Evolutionary conservation across 345 rosid species (phyloP), one percentile per base, ranked within the genome.

Genomic region (Corchorus capsularis): DNA sequence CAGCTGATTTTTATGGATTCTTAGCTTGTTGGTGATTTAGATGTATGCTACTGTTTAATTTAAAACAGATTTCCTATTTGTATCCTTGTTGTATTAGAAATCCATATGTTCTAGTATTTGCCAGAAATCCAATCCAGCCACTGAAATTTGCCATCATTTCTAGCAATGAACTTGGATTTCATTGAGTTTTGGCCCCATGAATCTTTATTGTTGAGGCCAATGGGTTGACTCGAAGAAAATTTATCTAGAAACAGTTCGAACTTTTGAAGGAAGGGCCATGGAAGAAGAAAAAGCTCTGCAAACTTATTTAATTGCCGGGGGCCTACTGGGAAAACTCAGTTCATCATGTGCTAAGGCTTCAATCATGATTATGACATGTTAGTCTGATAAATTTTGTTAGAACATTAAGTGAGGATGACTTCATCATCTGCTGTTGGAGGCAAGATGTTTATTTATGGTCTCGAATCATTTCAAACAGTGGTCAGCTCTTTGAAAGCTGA

Each of bases 51-150:
- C 43, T 6, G 43, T 39, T 39, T 39, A 39, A 39, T 39, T 39
- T 39, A 39, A 4, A 39, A 39, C 6, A 39, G 43, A 39, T 39
- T 39, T 39, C 43, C 43, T 39, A 39, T 39, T 39, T 39, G 43
- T 39, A 39, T 39, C 43, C 43, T 39, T 39, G 43, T 39, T 39
- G 6, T 69, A 61, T 32, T 72, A 77, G 71, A 71, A 69, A 77
- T 60, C 66, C 67, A 68, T 60, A 76, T 63, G 34, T 34, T 47
- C 37, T 63, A 72, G 76, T 64, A 60, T 65, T n/a, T 84, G 71
- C 63, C 64, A 45, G 16, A 60, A 37, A 37, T 8, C 27, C 27
- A 27, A 27, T 27, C 27, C 50, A 16, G 61, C 8, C 8, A 11
- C 64, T 45, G 39, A 46, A 20, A 67, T 13, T 67, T 45, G 45